Conservation (phyloP, 495 filamentous ascomycete genomes). For the Hapsidospora chrysogenum region DNA sequence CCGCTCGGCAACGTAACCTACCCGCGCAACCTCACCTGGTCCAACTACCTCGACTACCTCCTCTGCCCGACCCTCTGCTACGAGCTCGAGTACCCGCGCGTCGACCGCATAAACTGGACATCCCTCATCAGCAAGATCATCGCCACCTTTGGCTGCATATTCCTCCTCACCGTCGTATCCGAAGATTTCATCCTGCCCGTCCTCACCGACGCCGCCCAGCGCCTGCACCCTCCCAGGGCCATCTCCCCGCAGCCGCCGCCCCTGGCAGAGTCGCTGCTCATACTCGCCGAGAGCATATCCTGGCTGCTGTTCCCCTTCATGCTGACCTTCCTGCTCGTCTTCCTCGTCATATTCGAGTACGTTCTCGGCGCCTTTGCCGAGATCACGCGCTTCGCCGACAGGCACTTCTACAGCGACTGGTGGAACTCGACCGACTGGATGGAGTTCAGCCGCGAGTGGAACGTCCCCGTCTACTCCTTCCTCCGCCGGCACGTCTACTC, state of each 20-base stretch:
- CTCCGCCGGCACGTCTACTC: conserved; percentile 88
- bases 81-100: conserved; percentile 90
- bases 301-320: conserved; percentile 94
- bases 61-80: conserved; percentile 95
- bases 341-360: conserved; percentile 96
- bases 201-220: conserved; percentile 52
- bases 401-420: conserved; percentile 96
- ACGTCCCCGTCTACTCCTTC: conserved; percentile 96
- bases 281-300: conserved; percentile 84
- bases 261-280: conserved; percentile 49
- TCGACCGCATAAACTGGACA: conserved; percentile 52
- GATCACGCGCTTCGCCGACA: conserved; percentile 83
- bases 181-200: conserved; percentile 96
- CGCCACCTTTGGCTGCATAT: conserved; percentile 94
- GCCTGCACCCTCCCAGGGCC: conserved; percentile 31
- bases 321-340: conserved; percentile 86
- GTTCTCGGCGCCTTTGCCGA: conserved; percentile 88
- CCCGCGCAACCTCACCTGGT: conserved; percentile 66
- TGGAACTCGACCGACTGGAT: conserved; percentile 86
- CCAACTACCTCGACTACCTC: conserved; percentile 75
- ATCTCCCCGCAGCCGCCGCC: conserved; percentile 21
- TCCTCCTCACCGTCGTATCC: conserved; percentile 74
- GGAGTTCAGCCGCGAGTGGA: conserved; percentile 96
- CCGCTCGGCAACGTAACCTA: conserved; percentile 83
- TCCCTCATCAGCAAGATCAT: conserved; percentile 69